Evolutionary conservation across 495 filamentous ascomycete species (phyloP), one percentile per base, ranked within the genome.

Genomic region (Tetracladium setigerum): DNA sequence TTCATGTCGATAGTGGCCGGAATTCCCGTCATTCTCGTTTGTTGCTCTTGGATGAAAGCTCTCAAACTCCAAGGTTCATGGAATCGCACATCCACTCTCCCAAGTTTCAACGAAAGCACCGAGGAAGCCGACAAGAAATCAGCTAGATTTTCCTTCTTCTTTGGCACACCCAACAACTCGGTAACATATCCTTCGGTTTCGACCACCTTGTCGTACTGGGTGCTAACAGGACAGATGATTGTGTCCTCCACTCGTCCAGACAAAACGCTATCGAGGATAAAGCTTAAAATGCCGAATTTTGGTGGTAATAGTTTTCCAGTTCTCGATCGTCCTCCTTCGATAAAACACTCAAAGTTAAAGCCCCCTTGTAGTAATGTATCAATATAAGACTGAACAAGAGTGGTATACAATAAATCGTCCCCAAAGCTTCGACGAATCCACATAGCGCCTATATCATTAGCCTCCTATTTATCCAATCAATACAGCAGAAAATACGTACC

Each of bases 201-300:
- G 39, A 98, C 87, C 40, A 98, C 92, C 56, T 96, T 98, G 73
- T 98, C 92, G 61, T 98, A 98, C 58, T 97, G 92, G 1, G 89
- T 95, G 62, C 86, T 91, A 24, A 98, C 92, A 2, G 91, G 91
- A 55, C 89, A 95, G 37, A 98, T 83, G 22, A 94, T 85, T 13
- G 87, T 85, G 62, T 98, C 92, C 46, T 91, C 71, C 2, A 95
- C 86, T 1, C 88, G 74, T n/a, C 91, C 89, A 5, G 84, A 89
- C 2, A 96, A 65, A 3, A 98, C 67, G 57, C 87, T 89, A 59
- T 98, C 91, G 8, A 97, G 65, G 19, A 98, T 80, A 58, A 95
- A 98, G 58, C 78, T 86, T 3, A 98, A 64, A 39, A 98, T 97
- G n/a, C 92, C 92, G 53, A 96, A 95, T 58, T 96, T 96, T 0